Percentiles rank a stretch among this genome's conserved stretches.
Evolutionary conservation across 208 protist genomes (phyloP).

Genomic region (Crithidia brevicula): DNA sequence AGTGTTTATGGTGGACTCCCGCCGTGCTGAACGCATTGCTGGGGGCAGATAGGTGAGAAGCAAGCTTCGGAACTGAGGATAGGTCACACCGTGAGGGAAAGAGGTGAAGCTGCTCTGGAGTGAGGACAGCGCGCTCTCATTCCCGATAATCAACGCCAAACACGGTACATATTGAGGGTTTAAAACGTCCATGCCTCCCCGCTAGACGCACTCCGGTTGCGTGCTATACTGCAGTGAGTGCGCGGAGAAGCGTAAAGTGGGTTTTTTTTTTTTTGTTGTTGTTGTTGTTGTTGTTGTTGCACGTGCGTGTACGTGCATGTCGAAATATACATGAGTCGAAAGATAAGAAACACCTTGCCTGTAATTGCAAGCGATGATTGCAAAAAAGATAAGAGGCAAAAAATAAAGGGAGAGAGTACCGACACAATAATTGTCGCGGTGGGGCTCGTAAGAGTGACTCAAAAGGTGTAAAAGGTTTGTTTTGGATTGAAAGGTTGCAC

Average conservation of each 20-base stretch:
- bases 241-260: too few relatives aligned
- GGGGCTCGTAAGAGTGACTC: too few relatives aligned
- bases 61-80: slow-evolving; percentile 24
- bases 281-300: too few relatives aligned
- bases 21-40: background rate
- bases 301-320: too few relatives aligned
- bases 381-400: background rate
- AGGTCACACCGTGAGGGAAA: slow-evolving; percentile 25
- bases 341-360: too few relatives aligned
- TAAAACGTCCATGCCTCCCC: slow-evolving; percentile 10
- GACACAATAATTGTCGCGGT: too few relatives aligned
- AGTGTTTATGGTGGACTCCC: background rate
- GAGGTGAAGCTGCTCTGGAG: slow-evolving; percentile 17
- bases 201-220: too few relatives aligned
- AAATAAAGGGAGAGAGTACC: background rate
- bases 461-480: slow-evolving; percentile 5
- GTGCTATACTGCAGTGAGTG: too few relatives aligned
- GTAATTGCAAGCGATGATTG: too few relatives aligned
- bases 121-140: slow-evolving; percentile 2
- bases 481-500: background rate
- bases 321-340: too few relatives aligned
- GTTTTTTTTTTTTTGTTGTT: too few relatives aligned
- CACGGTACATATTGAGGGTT: slow-evolving; percentile 6
- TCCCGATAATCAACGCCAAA: slow-evolving; percentile 25
- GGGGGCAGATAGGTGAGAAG: slow-evolving; percentile 10